These are phyloP conservation scores for Fusarium kyushuense DNA, from an alignment of 2,329 filamentous ascomycete genomes.

Conservation along the genomic window DNA sequence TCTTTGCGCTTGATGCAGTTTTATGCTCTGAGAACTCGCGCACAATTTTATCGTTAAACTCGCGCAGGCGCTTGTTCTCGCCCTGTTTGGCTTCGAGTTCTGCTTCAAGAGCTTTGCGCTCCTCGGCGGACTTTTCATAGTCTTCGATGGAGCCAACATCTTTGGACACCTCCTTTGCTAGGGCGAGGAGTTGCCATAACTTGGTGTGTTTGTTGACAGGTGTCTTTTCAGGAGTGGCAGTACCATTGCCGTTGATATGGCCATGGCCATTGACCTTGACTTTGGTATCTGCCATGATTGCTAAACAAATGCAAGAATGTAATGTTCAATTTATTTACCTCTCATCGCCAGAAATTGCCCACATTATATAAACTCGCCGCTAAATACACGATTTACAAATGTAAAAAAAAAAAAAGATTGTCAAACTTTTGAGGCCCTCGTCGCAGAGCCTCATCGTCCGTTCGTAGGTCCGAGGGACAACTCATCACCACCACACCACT, in stretches of 20 bases:
- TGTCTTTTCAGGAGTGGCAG: constrained; percentile 29
- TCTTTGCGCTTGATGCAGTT: constrained; percentile 35
- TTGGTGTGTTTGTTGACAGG: constrained; percentile 42
- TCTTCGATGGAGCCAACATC: constrained; percentile 47
- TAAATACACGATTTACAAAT: constrained; percentile 11
- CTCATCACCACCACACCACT: constrained; percentile 47
- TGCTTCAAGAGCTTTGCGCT: constrained; percentile 38
- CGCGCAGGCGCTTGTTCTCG: constrained; percentile 44
- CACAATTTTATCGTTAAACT: constrained; percentile 45
- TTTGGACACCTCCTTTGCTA: constrained; percentile 48
- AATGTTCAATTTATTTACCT: constrained; percentile 27
- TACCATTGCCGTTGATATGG: constrained; percentile 39
- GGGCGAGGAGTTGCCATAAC: constrained; percentile 44
- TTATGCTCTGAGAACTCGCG: constrained; percentile 44
- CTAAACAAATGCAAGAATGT: constrained; percentile 11
- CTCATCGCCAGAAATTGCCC: constrained; percentile 22
- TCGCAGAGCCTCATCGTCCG: constrained; percentile 44
- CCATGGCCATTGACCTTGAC: constrained; percentile 41
- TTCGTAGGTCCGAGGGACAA: constrained; percentile 41
- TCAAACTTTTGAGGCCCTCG: constrained; percentile 30
- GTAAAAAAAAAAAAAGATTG: not conserved
- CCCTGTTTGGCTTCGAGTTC: constrained; percentile 44
- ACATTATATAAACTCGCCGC: constrained; percentile 42
- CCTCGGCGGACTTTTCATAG: constrained; percentile 43
- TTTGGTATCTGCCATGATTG: constrained; percentile 49